Conservation (phyloP, 2,329 filamentous ascomycete genomes). For the Colletotrichum sp. region DNA sequence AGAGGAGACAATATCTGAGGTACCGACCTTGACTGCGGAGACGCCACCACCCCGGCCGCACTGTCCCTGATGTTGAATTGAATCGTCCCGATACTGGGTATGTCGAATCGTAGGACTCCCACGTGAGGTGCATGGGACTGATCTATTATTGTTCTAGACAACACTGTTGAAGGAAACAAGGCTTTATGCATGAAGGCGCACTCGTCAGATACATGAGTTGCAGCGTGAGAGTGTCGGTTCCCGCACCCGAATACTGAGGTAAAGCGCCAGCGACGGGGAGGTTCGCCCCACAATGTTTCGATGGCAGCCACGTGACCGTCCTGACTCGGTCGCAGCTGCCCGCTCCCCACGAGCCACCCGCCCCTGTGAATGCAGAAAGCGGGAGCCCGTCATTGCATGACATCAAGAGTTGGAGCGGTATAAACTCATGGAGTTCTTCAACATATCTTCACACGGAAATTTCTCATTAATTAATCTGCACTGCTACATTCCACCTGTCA, state of each 20-base stretch:
- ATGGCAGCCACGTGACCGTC: not conserved
- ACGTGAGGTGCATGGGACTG: not conserved
- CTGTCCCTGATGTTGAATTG: conserved; percentile 2
- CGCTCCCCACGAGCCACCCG: not conserved
- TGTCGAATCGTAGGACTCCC: not conserved
- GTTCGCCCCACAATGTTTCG: not conserved
- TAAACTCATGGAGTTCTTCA: not conserved
- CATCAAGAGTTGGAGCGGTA: not conserved
- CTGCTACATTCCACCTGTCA: not conserved
- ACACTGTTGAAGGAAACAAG: not conserved
- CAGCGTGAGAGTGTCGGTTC: not conserved
- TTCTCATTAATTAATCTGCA: not conserved
- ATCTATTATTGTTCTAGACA: conserved; percentile 12
- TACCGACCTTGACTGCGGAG: conserved; percentile 16
- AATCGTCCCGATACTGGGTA: not conserved
- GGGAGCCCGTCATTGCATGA: not conserved
- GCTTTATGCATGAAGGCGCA: conserved; percentile 1
- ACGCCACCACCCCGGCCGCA: conserved; percentile 14
- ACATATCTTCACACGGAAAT: not conserved
- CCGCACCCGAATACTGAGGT: not conserved
- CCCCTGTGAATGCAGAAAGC: not conserved
- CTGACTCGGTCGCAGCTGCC: not conserved
- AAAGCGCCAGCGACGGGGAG: not conserved
- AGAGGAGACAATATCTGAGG: conserved; percentile 2
- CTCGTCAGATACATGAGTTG: conserved; percentile 13